Conservation (phyloP, 257 asterid genomes). For the Perilla frutescens region DNA sequence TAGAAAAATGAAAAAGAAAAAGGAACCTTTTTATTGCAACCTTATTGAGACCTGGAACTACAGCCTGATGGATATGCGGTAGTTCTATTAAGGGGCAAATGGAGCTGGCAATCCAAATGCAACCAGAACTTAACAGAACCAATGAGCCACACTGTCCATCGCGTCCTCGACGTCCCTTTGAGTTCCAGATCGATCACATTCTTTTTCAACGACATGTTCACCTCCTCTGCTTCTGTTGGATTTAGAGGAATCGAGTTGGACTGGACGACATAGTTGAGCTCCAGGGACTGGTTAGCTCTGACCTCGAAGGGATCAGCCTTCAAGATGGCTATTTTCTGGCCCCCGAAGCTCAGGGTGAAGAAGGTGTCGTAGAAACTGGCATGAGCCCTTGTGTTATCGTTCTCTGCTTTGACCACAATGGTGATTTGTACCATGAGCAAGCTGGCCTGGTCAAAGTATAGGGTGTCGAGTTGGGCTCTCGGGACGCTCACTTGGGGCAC, state of each 20-base stretch:
- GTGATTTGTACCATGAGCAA: constrained; percentile 56
- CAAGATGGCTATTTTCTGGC: constrained; percentile 51
- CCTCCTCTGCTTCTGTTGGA: constrained; percentile 52
- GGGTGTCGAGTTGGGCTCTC: constrained; percentile 61
- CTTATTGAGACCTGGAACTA: constrained; percentile 51
- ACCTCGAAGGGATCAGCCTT: constrained; percentile 51
- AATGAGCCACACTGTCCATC: constrained; percentile 72
- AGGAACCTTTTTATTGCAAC: background rate
- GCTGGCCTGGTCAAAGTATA: constrained; percentile 62
- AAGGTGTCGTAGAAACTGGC: constrained; percentile 55
- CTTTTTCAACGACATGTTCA: constrained; percentile 42
- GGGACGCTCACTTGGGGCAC: constrained; percentile 60
- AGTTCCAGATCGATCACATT: constrained; percentile 48
- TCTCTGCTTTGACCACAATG: constrained; percentile 54
- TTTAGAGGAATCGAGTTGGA: constrained; percentile 65
- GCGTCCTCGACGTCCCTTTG: constrained; percentile 62
- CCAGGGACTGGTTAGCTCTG: constrained; percentile 46
- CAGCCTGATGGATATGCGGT: constrained; percentile 55
- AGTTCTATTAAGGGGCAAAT: constrained; percentile 50
- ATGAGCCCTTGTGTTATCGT: constrained; percentile 60
- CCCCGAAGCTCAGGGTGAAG: constrained; percentile 54
- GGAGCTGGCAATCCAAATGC: constrained; percentile 64
- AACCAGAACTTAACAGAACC: constrained; percentile 77
- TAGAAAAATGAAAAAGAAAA: background rate
- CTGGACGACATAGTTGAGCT: constrained; percentile 50